Base-by-base conservation (phyloP, 2,329 filamentous ascomycete genomes). In the Neurospora sp. region DNA sequence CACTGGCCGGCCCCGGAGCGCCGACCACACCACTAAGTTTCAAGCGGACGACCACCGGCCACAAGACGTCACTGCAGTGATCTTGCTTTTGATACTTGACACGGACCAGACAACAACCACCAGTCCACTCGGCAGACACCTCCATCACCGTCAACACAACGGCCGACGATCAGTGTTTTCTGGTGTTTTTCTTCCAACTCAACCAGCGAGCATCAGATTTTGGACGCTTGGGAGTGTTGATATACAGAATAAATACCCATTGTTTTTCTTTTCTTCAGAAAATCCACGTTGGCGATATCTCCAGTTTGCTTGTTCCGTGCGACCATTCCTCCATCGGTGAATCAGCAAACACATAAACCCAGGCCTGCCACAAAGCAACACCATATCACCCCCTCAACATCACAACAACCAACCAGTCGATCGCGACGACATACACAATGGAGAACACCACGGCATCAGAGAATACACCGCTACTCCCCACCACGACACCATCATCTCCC, bases 391-490 rank as follows among this genome's bases (percentile, higher is more conserved):
- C 4, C 43, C 6, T 28, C 43, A 13, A 52, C 11, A 52, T 2
- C 52, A 62, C 23, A 10, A 62, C 28, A 62, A 17, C 52, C 28
- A 17, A 17, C 23, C 3, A 62, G 52, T 5, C 23, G 42, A 68
- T 68, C 19, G 46, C 36, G 38, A 58, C 39, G 9, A 33, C 38
- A 8, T 33, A 66, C 52, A 70, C 69, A 66, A 75, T 74, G 73
- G 72, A 72, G 67, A 71, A 28, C 68, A 71, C 8, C 2, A 43
- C 70, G 8, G 69, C 46, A 3, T 67, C 70, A 52, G 74, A 74
- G 68, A 58, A 46, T 66, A 72, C 74, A 13, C 74, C 74, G 19
- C 74, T 75, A 42, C 70, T 76, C 19, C 43, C 73, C 15, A 36
- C 70, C 9, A 23, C 73, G 28, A 46, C 40, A 15, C 67, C 70